Percentiles rank a stretch among this genome's conserved stretches.
Conservation (phyloP, 441 rosid species). For the Gossypium davidsonii region DNA sequence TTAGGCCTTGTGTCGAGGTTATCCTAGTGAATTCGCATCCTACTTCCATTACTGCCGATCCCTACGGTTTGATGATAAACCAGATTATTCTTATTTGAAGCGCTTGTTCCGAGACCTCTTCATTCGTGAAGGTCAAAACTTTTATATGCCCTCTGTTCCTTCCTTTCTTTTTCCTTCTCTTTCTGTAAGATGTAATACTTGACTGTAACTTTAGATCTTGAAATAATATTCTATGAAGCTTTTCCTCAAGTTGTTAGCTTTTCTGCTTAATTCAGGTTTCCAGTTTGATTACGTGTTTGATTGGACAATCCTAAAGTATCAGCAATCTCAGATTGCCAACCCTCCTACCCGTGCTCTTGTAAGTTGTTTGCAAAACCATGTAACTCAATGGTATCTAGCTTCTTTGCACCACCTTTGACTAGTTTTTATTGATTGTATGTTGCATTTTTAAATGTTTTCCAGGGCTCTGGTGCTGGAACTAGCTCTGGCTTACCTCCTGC, state of each 20-base stretch:
- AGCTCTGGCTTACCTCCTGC: constrained; percentile 80
- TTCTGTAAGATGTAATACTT: not conserved
- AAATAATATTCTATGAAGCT: not conserved
- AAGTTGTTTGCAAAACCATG: constrained; percentile 20
- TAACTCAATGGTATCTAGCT: not conserved
- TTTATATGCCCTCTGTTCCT: not conserved
- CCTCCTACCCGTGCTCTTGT: constrained; percentile 63
- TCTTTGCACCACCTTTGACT: not conserved
- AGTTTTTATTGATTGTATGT: constrained; percentile 4
- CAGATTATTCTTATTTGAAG: constrained; percentile 88
- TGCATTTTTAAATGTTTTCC: constrained; percentile 13
- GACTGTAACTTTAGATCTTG: not conserved
- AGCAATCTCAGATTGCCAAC: constrained; percentile 78
- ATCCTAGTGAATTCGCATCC: constrained; percentile 94
- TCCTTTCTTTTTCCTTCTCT: not conserved
- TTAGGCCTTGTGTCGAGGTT: constrained; percentile 86
- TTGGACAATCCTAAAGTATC: constrained; percentile 97
- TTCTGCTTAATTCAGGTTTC: constrained; percentile 51
- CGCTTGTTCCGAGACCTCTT: constrained; percentile 92
- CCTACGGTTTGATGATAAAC: constrained; percentile 88
- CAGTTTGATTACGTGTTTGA: constrained; percentile 96
- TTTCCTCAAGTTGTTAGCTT: not conserved
- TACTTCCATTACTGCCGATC: constrained; percentile 96
- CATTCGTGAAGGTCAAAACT: constrained; percentile 80
- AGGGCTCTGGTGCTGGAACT: constrained; percentile 80